Evolutionary conservation across 352 stramenopile genomes (phyloP), one percentile per base, ranked within the genome.

Genomic region (Phytophthora idaei): DNA sequence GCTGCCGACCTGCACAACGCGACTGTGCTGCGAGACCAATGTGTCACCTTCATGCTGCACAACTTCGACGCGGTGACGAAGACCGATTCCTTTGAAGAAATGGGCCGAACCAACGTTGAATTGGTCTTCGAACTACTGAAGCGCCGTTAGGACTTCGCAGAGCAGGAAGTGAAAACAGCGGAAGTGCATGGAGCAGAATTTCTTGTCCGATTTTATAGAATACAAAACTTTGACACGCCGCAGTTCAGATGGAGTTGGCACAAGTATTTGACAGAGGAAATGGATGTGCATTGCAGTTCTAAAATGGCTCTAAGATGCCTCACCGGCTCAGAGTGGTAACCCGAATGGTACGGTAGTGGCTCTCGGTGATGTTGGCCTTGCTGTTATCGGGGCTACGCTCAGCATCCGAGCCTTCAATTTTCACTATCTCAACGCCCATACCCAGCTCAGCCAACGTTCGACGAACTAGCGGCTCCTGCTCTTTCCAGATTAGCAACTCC

Each of bases 1-100:
- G 94, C 96, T 5, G 96, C 97, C 1, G 97, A 99, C 68, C 73
- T 98, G 52, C 94, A 99, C 77, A 98, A 97, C 27, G 97, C 97
- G 1, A 79, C 77, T 17, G 86, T 96, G 21, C 80, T 99, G 32
- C 89, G 97, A 63, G 84, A 96, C 61, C 98, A 98, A 70, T 98
- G 94, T 62, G 90, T 99, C 59, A 91, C 93, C 34, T 99, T 98
- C 74, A 98, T 99, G 71, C 76, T 99, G 32, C 89, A 94, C 48
- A 97, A 99, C 83, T 99, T 99, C 76, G 97, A 99, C 80, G 85
- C 85, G 15, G 92, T 99, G 15, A 98, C 94, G 17, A 99, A 99
- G 80, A 99, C 94, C 10, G 64, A 83, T 29, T 79, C 90, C n/a
- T 99, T 99, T 81, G 96, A 99, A 83, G 96, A 99, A 71, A 99